phyloP scores from a whole-genome alignment of 2,329 filamentous ascomycete genomes.

The Talaromyces sp. region DNA sequence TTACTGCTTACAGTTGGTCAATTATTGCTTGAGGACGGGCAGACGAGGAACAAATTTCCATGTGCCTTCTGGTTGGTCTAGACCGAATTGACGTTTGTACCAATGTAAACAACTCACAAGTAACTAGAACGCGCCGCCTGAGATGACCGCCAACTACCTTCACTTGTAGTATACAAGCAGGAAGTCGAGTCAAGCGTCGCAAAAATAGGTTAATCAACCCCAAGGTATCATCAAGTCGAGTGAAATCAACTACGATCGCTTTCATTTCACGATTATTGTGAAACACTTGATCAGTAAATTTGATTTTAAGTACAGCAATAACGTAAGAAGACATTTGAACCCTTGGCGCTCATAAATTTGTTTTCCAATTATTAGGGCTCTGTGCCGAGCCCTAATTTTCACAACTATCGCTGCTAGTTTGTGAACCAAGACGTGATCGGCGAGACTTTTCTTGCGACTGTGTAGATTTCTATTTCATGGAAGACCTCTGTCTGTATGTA shows the following conservation, averaged over 20 bases:
- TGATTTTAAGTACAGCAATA: not conserved
- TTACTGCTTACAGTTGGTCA: not conserved
- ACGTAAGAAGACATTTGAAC: not conserved
- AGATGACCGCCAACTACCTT: too few relatives aligned
- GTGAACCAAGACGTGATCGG: not conserved
- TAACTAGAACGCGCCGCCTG: not conserved
- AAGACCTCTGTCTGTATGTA: not conserved
- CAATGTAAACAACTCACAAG: not conserved
- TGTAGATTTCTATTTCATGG: not conserved
- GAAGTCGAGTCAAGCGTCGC: not conserved
- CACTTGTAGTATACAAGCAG: not conserved
- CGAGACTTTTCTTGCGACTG: not conserved
- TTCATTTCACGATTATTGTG: too few relatives aligned
- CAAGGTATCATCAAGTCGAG: not conserved
- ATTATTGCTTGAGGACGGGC: not conserved
- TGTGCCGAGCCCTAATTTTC: not conserved
- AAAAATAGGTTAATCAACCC: not conserved
- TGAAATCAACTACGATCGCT: not conserved
- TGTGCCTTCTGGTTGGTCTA: not conserved
- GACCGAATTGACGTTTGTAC: too few relatives aligned
- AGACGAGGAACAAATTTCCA: not conserved
- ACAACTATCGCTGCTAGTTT: too few relatives aligned
- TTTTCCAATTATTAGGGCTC: not conserved
- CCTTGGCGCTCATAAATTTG: not conserved
- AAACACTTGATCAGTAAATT: too few relatives aligned